These are phyloP conservation scores for Pseudogymnoascus sp. DNA, from an alignment of 2,329 filamentous ascomycete species.

Conservation along the genomic window DNA sequence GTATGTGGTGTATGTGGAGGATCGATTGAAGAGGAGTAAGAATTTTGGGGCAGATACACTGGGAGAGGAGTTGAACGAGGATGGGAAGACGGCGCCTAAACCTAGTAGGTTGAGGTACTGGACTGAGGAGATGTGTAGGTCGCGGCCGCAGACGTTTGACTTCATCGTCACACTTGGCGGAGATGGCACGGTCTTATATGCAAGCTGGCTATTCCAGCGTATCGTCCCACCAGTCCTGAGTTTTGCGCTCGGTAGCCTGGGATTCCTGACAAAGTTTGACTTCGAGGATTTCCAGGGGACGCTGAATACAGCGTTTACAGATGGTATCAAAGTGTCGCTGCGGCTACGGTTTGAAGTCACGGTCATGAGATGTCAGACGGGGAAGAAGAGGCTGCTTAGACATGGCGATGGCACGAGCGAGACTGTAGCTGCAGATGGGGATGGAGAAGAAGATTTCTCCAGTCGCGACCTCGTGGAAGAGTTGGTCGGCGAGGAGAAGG, in stretches of 20 bases:
- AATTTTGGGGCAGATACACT: conserved; percentile 67
- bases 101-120: conserved; percentile 64
- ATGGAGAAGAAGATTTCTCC: conserved; percentile 29
- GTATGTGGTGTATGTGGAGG: conserved; percentile 79
- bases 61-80: conserved; percentile 29
- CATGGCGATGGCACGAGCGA: conserved; percentile 18
- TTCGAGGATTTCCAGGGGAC: conserved; percentile 66
- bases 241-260: conserved; percentile 83
- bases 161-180: conserved; percentile 88
- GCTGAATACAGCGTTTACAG: conserved; percentile 62
- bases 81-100: conserved; percentile 18
- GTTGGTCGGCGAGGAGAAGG: conserved; percentile 75
- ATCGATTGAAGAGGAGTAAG: conserved; percentile 61
- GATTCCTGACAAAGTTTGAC: conserved; percentile 95
- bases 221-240: conserved; percentile 90
- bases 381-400: conserved; percentile 27
- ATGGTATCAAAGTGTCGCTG: conserved; percentile 83
- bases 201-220: conserved; percentile 93
- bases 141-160: conserved; percentile 80
- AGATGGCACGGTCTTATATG: conserved; percentile 94
- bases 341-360: conserved; percentile 87
- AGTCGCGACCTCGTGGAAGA: conserved; percentile 75
- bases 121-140: conserved; percentile 69
- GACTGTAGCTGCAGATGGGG: not conserved
- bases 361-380: conserved; percentile 69